These are phyloP conservation scores for Bruguiera parviflora DNA, from an alignment of 345 rosid species.

Conservation along the genomic window DNA sequence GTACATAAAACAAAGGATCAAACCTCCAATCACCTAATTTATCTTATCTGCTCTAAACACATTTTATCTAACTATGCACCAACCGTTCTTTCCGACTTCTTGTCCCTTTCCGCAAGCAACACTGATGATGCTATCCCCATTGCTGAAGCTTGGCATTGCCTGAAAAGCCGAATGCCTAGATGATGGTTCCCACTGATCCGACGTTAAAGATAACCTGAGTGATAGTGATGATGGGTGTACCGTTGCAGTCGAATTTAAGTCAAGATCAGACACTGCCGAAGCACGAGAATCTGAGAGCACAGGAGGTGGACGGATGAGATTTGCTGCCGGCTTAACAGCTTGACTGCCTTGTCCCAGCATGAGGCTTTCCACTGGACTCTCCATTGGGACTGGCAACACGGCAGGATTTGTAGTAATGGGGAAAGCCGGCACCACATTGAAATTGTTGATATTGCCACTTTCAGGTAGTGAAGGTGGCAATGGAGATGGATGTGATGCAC, in stretches of 20 bases:
- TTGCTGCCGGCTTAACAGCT: conserved; percentile 22
- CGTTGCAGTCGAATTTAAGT: conserved; percentile 28
- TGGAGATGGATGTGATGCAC: conserved; percentile 25
- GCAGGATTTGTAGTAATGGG: conserved; percentile 23
- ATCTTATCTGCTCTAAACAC: conserved; percentile 21
- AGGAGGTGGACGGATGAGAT: conserved; percentile 32
- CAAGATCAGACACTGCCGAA: conserved; percentile 33
- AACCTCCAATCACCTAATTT: conserved; percentile 31
- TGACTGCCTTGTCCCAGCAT: conserved; percentile 20
- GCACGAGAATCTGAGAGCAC: conserved; percentile 22
- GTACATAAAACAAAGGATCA: conserved; percentile 43
- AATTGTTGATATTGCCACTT: conserved; percentile 22
- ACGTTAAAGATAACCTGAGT: conserved; percentile 51
- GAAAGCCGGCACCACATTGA: conserved; percentile 39
- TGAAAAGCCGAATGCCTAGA: conserved; percentile 45
- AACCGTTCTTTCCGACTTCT: not conserved
- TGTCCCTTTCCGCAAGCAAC: conserved; percentile 43
- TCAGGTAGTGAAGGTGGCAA: conserved; percentile 29
- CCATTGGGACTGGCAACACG: conserved; percentile 27
- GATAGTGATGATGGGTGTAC: conserved; percentile 46
- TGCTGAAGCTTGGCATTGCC: conserved; percentile 47
- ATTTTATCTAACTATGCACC: conserved; percentile 28
- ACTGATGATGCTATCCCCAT: conserved; percentile 63
- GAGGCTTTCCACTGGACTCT: conserved; percentile 35
- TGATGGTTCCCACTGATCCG: conserved; percentile 44